A percentile compares a stretch with the other conserved stretches of the same genome.
Conservation (phyloP, 345 rosid species). For the Camelina sativa region DNA sequence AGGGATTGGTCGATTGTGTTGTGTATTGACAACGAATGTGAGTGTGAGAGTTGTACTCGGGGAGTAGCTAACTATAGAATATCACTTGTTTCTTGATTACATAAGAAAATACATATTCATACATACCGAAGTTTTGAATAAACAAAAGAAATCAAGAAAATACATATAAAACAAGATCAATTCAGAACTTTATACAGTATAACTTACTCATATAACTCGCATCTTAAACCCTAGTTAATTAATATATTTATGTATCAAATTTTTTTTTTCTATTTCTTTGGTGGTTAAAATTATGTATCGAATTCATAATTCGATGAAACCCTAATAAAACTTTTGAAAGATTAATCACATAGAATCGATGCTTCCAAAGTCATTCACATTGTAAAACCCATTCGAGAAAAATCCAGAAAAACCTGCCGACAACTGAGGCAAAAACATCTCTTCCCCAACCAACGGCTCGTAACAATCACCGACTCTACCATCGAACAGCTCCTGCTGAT, state of each 20-base stretch:
- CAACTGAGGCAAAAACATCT: conserved; percentile 37
- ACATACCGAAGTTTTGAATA: background rate
- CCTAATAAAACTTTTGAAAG: background rate
- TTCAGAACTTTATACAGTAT: background rate
- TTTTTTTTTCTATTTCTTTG: background rate
- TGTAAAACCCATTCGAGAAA: conserved; percentile 40
- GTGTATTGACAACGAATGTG: background rate
- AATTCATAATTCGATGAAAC: conserved; percentile 28
- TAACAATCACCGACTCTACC: conserved; percentile 12
- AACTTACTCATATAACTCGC: conserved; percentile 8
- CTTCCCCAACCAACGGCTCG: conserved; percentile 39
- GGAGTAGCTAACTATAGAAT: background rate
- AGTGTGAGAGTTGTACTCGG: background rate
- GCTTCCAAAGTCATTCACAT: conserved; percentile 41
- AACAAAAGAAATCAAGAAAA: background rate
- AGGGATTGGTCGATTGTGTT: background rate
- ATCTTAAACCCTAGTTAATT: conserved; percentile 17
- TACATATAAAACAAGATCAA: background rate
- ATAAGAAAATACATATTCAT: background rate
- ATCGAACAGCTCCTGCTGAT: conserved; percentile 32
- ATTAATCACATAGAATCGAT: conserved; percentile 28
- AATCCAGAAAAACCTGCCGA: conserved; percentile 46
- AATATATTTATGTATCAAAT: background rate
- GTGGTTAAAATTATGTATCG: background rate
- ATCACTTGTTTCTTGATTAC: background rate